These are phyloP conservation scores for Chlorella sp. DNA, from an alignment of 139 green algal genomes.

Conservation along the genomic window DNA sequence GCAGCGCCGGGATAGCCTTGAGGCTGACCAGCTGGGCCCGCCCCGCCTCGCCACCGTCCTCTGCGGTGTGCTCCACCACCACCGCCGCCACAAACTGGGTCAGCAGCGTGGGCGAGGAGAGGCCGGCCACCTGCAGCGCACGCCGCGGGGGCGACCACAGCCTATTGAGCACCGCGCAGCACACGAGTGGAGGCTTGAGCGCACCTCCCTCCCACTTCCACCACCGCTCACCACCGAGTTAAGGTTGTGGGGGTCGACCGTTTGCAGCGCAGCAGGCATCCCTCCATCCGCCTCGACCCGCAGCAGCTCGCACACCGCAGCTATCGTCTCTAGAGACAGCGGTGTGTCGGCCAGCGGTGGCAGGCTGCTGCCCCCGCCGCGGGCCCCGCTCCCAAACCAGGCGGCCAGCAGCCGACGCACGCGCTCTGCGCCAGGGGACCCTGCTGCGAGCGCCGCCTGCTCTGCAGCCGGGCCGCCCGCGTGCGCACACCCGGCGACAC, in stretches of 20 bases:
- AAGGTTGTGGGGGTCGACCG: not conserved
- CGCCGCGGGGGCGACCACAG: too few relatives aligned
- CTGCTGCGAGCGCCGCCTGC: conserved; percentile 6
- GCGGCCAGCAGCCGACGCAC: not conserved
- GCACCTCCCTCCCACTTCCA: too few relatives aligned
- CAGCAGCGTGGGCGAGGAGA: conserved; percentile 9
- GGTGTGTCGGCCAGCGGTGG: not conserved
- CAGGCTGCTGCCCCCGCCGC: not conserved
- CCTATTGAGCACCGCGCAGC: too few relatives aligned
- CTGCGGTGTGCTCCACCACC: conserved; percentile 7
- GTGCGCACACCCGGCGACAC: too few relatives aligned
- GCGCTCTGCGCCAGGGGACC: not conserved
- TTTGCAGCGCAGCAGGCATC: not conserved
- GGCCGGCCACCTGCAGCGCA: conserved; percentile 15
- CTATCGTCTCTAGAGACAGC: not conserved
- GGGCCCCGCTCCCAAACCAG: not conserved
- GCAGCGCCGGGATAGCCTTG: not conserved
- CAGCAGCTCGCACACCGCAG: not conserved
- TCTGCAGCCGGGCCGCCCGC: not conserved
- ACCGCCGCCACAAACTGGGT: conserved; percentile 26
- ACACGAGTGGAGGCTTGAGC: too few relatives aligned
- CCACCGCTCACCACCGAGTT: not conserved
- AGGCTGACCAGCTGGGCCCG: conserved; percentile 11
- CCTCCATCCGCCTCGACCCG: not conserved
- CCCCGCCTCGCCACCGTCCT: conserved; percentile 1